These are phyloP conservation scores for Musa schizocarpa DNA, from an alignment of 176 grass and related monocot species.

Conservation along the genomic window DNA sequence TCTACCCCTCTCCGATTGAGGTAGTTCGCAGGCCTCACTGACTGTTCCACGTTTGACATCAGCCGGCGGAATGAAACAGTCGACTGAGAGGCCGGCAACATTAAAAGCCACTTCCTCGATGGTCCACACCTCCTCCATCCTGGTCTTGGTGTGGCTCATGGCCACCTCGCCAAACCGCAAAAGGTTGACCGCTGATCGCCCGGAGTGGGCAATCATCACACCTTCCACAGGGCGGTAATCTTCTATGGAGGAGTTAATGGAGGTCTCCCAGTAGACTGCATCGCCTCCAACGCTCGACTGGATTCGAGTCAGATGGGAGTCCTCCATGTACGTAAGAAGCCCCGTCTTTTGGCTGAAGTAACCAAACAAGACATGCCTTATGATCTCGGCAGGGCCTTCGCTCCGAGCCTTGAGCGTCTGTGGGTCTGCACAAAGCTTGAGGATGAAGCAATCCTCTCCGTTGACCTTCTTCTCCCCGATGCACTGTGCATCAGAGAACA, in stretches of 20 bases:
- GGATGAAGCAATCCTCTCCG: constrained; percentile 21
- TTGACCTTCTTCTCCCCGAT: constrained; percentile 19
- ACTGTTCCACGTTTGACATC: constrained; percentile 8
- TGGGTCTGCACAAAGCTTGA: constrained; percentile 16
- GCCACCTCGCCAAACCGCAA: constrained; percentile 19
- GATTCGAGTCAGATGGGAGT: constrained; percentile 18
- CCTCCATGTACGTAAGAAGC: constrained; percentile 11
- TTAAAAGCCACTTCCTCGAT: constrained; percentile 18
- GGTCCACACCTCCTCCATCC: constrained; percentile 20
- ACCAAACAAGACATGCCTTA: constrained; percentile 19
- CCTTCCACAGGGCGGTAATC: constrained; percentile 14
- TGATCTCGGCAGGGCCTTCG: constrained; percentile 22
- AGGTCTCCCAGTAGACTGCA: constrained; percentile 22
- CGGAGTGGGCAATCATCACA: constrained; percentile 17
- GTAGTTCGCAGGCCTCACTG: constrained; percentile 10
- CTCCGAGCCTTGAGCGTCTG: constrained; percentile 9
- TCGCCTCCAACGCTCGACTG: constrained; percentile 12
- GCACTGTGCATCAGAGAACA: constrained; percentile 17
- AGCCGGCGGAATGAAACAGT: constrained; percentile 16
- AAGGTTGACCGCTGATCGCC: constrained; percentile 9
- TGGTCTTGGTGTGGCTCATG: constrained; percentile 20
- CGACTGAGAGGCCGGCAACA: constrained; percentile 17
- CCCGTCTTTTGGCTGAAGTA: constrained; percentile 19
- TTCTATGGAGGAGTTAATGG: constrained; percentile 17
- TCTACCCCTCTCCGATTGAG: constrained; percentile 1